Percentiles rank a stretch among this genome's conserved stretches.
These are phyloP conservation scores for Notholithocarpus densiflorus DNA, from an alignment of 306 rosid genomes.

Conservation along the genomic window DNA sequence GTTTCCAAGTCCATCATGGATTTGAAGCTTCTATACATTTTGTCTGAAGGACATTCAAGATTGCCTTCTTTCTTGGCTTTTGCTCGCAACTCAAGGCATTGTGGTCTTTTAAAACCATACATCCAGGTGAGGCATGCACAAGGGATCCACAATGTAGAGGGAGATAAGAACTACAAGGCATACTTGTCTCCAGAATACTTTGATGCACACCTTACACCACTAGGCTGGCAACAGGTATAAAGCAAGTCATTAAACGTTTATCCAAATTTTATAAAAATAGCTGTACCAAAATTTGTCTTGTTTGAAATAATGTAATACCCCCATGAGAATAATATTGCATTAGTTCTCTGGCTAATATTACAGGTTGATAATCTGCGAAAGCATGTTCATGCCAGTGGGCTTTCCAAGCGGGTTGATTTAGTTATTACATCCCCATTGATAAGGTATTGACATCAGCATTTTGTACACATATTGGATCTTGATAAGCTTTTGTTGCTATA, in stretches of 20 bases:
- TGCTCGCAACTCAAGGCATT: constrained; percentile 26
- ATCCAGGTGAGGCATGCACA: constrained; percentile 64
- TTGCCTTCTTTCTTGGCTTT: constrained; percentile 29
- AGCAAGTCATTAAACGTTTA: neutral
- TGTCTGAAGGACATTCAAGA: constrained; percentile 31
- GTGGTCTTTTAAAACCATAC: constrained; percentile 33
- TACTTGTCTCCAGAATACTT: constrained; percentile 47
- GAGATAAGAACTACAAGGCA: constrained; percentile 48
- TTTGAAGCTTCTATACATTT: constrained; percentile 25
- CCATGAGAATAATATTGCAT: neutral
- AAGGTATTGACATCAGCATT: constrained; percentile 25
- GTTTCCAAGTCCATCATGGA: constrained; percentile 16
- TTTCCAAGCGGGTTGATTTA: constrained; percentile 44
- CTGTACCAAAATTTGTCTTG: neutral
- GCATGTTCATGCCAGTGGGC: constrained; percentile 44
- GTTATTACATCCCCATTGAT: constrained; percentile 46
- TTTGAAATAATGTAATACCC: neutral
- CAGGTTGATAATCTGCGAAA: constrained; percentile 55
- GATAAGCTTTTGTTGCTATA: neutral
- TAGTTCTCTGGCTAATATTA: neutral
- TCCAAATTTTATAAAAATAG: neutral
- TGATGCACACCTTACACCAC: constrained; percentile 49
- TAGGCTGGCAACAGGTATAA: constrained; percentile 58
- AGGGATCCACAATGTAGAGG: constrained; percentile 57
- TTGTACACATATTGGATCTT: neutral